Evolutionary conservation across 1,284 basidiomycete species (phyloP).

Genomic region (Malassezia equina): DNA sequence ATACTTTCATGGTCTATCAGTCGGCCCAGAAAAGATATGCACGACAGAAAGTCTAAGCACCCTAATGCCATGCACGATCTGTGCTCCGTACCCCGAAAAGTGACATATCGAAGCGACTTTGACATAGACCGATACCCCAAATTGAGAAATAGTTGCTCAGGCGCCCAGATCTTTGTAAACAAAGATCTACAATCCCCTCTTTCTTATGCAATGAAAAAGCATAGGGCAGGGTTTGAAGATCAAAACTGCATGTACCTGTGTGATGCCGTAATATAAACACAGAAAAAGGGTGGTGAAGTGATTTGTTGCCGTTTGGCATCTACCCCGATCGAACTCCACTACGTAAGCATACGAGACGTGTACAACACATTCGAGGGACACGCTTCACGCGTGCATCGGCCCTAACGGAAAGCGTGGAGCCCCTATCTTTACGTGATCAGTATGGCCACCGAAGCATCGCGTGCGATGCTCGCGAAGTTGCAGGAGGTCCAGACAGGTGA

Average conservation of each 20-base stretch:
- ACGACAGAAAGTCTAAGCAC: not conserved
- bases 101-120: not conserved
- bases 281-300: not conserved
- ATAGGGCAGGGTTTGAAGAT: not conserved
- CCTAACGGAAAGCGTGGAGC: not conserved
- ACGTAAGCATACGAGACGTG: not conserved
- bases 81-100: not conserved
- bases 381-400: not conserved
- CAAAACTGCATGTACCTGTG: not conserved
- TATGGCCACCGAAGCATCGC: not conserved
- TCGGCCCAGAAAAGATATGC: not conserved
- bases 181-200: not conserved
- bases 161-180: not conserved
- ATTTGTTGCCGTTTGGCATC: not conserved
- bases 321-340: not conserved
- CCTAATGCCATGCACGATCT: not conserved
- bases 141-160: not conserved
- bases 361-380: not conserved
- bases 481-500: slow-evolving; percentile 11
- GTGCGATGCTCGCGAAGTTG: not conserved
- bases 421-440: slow-evolving; percentile 1
- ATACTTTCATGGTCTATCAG: not conserved
- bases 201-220: not conserved
- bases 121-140: not conserved
- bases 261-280: not conserved